Evolutionary conservation across 257 asterid genomes (phyloP).

Genomic region (Petunia secreta): DNA sequence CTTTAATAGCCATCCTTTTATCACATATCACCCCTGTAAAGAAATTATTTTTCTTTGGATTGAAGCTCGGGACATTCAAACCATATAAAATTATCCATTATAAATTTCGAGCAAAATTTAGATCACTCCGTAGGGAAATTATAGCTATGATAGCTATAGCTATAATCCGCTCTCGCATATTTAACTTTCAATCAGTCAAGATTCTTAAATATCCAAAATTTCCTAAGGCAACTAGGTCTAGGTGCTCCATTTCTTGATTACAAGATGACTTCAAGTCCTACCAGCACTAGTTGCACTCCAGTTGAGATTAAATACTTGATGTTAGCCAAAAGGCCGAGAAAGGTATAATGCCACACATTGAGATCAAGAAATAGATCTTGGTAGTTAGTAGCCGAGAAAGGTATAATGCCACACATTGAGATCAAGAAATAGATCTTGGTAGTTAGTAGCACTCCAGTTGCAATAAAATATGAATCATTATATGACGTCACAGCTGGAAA

Average conservation of each 20-base stretch:
- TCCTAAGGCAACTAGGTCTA: not conserved
- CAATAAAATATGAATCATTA: too few species aligned
- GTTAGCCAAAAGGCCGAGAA: too few species aligned
- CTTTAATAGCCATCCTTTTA: too few species aligned
- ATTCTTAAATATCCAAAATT: not conserved
- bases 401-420: too few species aligned
- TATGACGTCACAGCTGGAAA: too few species aligned
- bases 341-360: too few species aligned
- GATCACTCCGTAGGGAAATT: not conserved
- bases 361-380: too few species aligned
- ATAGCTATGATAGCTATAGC: not conserved
- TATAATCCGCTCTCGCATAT: not conserved
- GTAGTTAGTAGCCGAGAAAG: too few species aligned
- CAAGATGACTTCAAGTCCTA: not conserved
- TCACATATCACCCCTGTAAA: not conserved
- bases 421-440: too few species aligned
- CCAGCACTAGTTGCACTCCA: not conserved
- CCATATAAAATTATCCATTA: not conserved
- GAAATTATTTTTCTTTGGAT: conserved; percentile 1
- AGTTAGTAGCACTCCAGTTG: too few species aligned
- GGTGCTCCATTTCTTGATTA: not conserved
- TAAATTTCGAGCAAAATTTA: not conserved
- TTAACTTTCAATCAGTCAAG: too few species aligned
- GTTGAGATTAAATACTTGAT: not conserved
- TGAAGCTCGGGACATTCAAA: not conserved